Base-by-base conservation (phyloP, 202 grass and related monocot genomes). In the Panicum hallii region DNA sequence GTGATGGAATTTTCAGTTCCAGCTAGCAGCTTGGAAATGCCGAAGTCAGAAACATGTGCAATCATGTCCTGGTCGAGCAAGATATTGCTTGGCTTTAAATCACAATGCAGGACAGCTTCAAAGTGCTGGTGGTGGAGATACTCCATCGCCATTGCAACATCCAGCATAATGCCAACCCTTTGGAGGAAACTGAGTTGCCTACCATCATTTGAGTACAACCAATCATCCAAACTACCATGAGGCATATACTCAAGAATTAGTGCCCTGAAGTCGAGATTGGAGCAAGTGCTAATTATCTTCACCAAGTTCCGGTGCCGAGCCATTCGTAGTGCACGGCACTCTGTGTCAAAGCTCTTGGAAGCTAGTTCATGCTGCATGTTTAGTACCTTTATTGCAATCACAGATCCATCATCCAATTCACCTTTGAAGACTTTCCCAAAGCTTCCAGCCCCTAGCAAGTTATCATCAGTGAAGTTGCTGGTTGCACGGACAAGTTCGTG, bases 211-310 rank as follows among this genome's bases (percentile, higher is more conserved):
- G 89, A 90, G 88, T 92, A 70, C 72, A 94, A 70, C 87, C 73
- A 81, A 43, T 75, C 43, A 10, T 91, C 67, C 30, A 94, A 86
- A 83, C 84, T 90, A 8, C 92, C 92, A 79, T 92, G 71, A 19
- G 92, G 89, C 87, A 94, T 92, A 30, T 87, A 92, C 83, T 92
- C 84, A 48, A 94, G 89, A 32, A 92, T 72, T 71, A 92, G 64
- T 43, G 92, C 92, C 70, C 79, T 92, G 65, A 92, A 92, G 32
- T 92, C 87, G 3, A 92, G 65, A 67, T 89, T 92, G 19, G 89
- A 86, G 36, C 83, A 94, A 62, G 86, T 80, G 50, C 56, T 94
- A 36, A 94, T 58, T 52, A 93, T 88, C 76, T 71, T 93, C 19
- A 93, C 91, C 23, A 91, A 72, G 52, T 91, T 93, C 8, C 91